phyloP scores from a whole-genome alignment of 495 filamentous ascomycete genomes.

The Ramalina intermedia region DNA sequence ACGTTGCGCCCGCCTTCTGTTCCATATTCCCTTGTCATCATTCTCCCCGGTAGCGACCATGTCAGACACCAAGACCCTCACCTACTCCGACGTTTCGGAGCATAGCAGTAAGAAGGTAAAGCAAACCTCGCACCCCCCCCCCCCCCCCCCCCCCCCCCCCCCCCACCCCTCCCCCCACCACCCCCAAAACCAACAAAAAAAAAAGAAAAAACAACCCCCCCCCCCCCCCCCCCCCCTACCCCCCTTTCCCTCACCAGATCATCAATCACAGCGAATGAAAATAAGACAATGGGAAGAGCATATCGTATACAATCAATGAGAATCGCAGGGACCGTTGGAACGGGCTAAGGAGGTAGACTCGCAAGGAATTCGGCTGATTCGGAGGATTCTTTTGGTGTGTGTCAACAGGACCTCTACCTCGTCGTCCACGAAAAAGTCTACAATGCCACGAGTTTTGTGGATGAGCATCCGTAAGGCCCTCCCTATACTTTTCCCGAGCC shows the following conservation, averaged over 20 bases:
- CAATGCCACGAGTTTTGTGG: conserved; percentile 73
- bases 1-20: neutral
- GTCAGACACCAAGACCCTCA: conserved; percentile 55
- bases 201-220: too few relatives aligned
- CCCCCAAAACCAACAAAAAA: too few relatives aligned
- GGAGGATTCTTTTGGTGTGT: neutral
- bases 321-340: too few relatives aligned
- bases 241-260: too few relatives aligned
- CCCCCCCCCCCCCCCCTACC: too few relatives aligned
- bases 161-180: neutral
- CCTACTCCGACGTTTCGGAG: conserved; percentile 67
- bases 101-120: conserved; percentile 77
- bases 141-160: too few relatives aligned
- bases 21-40: neutral
- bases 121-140: neutral
- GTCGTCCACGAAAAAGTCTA: conserved; percentile 97
- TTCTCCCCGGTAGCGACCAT: conserved; percentile 31
- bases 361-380: neutral
- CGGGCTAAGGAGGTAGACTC: too few relatives aligned
- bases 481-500: too few relatives aligned
- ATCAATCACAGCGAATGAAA: too few relatives aligned
- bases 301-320: too few relatives aligned
- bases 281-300: too few relatives aligned
- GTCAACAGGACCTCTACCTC: conserved; percentile 55
- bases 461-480: conserved; percentile 93